These are phyloP conservation scores for Pyropia yezoensis DNA, from an alignment of 23 red algal genomes.

Conservation along the genomic window DNA sequence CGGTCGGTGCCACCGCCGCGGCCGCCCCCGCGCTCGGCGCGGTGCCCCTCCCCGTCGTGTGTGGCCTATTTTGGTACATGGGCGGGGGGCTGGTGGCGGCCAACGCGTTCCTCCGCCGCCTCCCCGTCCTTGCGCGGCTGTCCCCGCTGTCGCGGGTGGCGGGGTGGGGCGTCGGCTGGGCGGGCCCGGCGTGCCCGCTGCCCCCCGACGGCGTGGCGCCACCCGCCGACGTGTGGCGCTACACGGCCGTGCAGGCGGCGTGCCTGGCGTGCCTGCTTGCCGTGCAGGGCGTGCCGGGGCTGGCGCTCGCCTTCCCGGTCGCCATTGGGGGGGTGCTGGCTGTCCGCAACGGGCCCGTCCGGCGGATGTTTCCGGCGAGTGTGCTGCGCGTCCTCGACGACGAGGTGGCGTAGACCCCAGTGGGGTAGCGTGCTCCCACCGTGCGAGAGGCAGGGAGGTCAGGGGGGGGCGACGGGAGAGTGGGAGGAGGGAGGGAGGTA, in stretches of 20 bases:
- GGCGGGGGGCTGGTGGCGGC: constrained; percentile 79
- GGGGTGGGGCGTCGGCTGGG: no score
- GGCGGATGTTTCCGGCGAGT: constrained; percentile 23
- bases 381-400: constrained; percentile 58
- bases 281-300: constrained; percentile 70
- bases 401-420: constrained; percentile 33
- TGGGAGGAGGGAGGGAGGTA: no score
- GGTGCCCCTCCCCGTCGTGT: constrained; percentile 78
- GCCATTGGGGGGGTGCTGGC: constrained; percentile 76
- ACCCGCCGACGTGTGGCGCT: constrained; percentile 31
- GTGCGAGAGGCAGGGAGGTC: no score
- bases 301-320: constrained; percentile 72
- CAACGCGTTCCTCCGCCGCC: constrained; percentile 66
- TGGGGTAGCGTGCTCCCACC: background rate
- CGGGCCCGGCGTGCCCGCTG: no score
- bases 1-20: constrained; percentile 32
- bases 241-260: constrained; percentile 48
- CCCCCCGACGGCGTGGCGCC: constrained; percentile 38
- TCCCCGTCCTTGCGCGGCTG: constrained; percentile 63
- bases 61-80: constrained; percentile 77
- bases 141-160: constrained; percentile 47
- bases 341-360: constrained; percentile 24
- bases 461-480: no score
- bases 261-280: constrained; percentile 56
- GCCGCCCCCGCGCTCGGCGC: constrained; percentile 46